Base-by-base conservation (phyloP, 768 basidiomycete genomes). In the Panellus pusillus region DNA sequence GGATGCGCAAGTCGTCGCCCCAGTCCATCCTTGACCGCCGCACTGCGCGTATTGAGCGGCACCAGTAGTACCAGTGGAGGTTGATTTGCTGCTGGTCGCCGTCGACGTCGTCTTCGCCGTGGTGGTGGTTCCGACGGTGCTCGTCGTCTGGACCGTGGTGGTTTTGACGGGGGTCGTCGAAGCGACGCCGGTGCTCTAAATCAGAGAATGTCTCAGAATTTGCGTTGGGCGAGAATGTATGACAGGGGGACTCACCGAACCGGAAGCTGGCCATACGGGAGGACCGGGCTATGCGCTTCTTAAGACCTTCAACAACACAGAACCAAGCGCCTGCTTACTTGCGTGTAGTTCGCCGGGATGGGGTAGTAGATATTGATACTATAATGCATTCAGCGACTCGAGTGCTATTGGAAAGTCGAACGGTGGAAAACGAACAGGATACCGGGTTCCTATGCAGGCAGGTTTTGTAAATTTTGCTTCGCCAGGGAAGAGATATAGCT, bases 361-460 rank as follows among this genome's bases (percentile, higher is more conserved):
- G 62, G 62, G n/a, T 32, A 63, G 52, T 63, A 59, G 45, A 63
- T 62, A 48, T 62, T 55, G 41, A 62, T 54, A 1, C 55, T 56
- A 29, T 3, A 36, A n/a, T 20, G 28, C 12, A 20, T 15, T n/a
- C 17, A 31, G 37, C 29, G 7, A 40, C 9, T n/a, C 24, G 4
- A 41, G 4, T 8, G 4, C 38, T 9, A 8, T 20, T 44, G 15
- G 6, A 13, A 8, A 18, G 15, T 9, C 9, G 13, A 19, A 24
- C 3, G n/a, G 2, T 6, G 41, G 6, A 14, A 24, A 6, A 32
- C 43, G 3, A 36, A 42, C 32, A 63, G 44, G 38, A 60, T 63
- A 7, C 58, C 61, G 12, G 61, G 57, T 29, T 62, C 61, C 57
- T 62, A 36, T 47, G 11, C 5, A 24, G 36, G 9, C 27, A 20